Evolutionary conservation across 2,329 filamentous ascomycete species (phyloP).

Genomic region (Apiospora saccharicola): DNA sequence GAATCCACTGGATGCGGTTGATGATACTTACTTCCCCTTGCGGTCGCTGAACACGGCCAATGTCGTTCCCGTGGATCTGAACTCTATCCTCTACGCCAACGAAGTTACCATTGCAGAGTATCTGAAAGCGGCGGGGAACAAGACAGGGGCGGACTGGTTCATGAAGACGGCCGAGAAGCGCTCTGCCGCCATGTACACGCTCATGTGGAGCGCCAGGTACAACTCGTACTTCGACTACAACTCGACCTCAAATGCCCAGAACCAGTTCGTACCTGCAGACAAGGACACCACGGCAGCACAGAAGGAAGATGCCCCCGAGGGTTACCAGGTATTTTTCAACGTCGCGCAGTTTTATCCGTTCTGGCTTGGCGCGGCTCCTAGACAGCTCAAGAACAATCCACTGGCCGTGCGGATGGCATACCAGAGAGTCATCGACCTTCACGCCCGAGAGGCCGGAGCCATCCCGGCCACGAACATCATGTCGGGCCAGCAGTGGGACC

Average conservation of each 20-base stretch:
- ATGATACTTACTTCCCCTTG: slow-evolving; percentile 70
- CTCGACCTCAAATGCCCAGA: slow-evolving; percentile 63
- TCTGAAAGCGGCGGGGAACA: slow-evolving; percentile 58
- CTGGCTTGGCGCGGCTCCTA: slow-evolving; percentile 71
- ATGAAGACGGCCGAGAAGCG: slow-evolving; percentile 57
- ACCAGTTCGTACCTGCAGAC: slow-evolving; percentile 61
- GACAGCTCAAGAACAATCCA: slow-evolving; percentile 64
- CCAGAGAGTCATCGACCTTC: slow-evolving; percentile 58
- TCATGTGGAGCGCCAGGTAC: slow-evolving; percentile 71
- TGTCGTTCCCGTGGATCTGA: slow-evolving; percentile 70
- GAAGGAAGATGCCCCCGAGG: slow-evolving; percentile 55
- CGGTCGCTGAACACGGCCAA: slow-evolving; percentile 67
- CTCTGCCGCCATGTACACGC: slow-evolving; percentile 66
- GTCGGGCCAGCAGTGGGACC: slow-evolving; percentile 73
- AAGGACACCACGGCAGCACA: slow-evolving; percentile 52
- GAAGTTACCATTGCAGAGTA: slow-evolving; percentile 66
- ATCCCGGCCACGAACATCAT: slow-evolving; percentile 68
- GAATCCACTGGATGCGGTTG: slow-evolving; percentile 63
- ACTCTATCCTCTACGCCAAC: slow-evolving; percentile 72
- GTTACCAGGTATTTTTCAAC: slow-evolving; percentile 64
- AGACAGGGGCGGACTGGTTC: slow-evolving; percentile 58
- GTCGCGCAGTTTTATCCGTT: slow-evolving; percentile 72
- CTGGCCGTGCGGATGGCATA: slow-evolving; percentile 63
- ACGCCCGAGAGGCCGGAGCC: slow-evolving; percentile 61
- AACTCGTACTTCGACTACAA: slow-evolving; percentile 76